Base-by-base conservation (phyloP, 805 yeast genomes). In the Ogataea neopini region DNA sequence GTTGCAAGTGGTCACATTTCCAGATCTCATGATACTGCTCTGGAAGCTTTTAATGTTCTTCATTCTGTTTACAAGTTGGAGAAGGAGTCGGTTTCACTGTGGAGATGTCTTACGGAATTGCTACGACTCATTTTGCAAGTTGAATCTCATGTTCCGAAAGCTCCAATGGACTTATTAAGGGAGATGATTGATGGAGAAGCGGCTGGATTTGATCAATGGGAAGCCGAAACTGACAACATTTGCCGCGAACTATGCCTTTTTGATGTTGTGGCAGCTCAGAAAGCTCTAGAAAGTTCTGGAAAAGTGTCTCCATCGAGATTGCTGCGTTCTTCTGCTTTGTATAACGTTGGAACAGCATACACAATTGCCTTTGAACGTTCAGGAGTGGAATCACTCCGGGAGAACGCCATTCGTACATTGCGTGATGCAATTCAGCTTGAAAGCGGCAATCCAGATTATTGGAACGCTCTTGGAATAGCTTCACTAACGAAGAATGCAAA, bases 391-490 rank as follows among this genome's bases (percentile, higher is more conserved):
- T 4, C 6, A 2, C 73, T 64, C 40, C 70, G 84, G 48, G 77
- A 76, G 13, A 64, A 72, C 1, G 76, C 97, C 0, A 75, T 88
- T 11, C 70, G 63, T 15, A 66, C 75, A 4, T 70, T 87, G 52
- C 87, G 86, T 55, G 76, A 73, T 36, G 84, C 96, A 0, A 81
- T 91, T 45, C 81, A 77, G 47, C 67, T 81, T 7, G 97, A 92
- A 63, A 75, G 84, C 4, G 78, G 76, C 48, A 86, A 85, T 52
- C 72, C 85, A 1, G 81, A 77, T 15, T 81, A 81, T 48, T 94
- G 99, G 99, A 73, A 80, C 44, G 84, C 87, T 0, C 71, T 92
- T 23, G 99, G 98, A 11, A 76, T 85, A 47, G 86, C 90, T 0
- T 79, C 88, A 6, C 74, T 83, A 45, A 68, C 80, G 3, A 66